Percentiles rank a stretch among this genome's conserved stretches.
These are phyloP conservation scores for Neocucurbitaria cava DNA, from an alignment of 2,329 filamentous ascomycete genomes.

Conservation along the genomic window DNA sequence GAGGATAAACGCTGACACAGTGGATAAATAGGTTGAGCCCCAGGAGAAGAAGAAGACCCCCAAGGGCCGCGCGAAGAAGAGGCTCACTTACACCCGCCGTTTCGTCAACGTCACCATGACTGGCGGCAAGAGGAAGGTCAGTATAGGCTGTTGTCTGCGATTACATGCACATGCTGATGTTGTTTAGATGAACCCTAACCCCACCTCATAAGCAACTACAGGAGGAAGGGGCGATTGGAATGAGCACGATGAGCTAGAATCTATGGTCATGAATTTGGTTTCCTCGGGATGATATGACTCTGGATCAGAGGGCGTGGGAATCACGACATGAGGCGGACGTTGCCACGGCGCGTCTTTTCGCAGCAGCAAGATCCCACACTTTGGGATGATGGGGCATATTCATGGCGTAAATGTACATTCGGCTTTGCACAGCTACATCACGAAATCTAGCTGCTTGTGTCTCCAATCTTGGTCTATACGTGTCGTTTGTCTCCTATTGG, in stretches of 20 bases:
- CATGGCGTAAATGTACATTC: constrained; percentile 50
- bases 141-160: constrained; percentile 32
- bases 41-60: constrained; percentile 97
- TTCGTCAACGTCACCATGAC: constrained; percentile 99
- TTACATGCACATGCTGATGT: constrained; percentile 16
- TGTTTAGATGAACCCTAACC: constrained; percentile 84
- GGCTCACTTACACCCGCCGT: constrained; percentile 92
- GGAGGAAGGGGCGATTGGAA: constrained; percentile 33
- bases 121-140: constrained; percentile 97
- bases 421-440: constrained; percentile 44
- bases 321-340: constrained; percentile 34
- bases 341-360: constrained; percentile 37
- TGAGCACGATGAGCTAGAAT: constrained; percentile 43
- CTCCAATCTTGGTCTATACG: constrained; percentile 13
- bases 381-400: constrained; percentile 50
- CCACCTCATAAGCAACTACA: constrained; percentile 65
- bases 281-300: constrained; percentile 48
- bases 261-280: constrained; percentile 45
- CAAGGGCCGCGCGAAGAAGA: constrained; percentile 98
- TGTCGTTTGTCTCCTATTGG: not conserved
- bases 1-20: constrained; percentile 30
- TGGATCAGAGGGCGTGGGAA: constrained; percentile 49
- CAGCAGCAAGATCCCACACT: constrained; percentile 40
- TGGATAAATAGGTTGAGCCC: constrained; percentile 72
- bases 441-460: constrained; percentile 39